Evolutionary conservation across 805 yeast species (phyloP), one percentile per base, ranked within the genome.

Genomic region (Kluyveromyces nonfermentans): DNA sequence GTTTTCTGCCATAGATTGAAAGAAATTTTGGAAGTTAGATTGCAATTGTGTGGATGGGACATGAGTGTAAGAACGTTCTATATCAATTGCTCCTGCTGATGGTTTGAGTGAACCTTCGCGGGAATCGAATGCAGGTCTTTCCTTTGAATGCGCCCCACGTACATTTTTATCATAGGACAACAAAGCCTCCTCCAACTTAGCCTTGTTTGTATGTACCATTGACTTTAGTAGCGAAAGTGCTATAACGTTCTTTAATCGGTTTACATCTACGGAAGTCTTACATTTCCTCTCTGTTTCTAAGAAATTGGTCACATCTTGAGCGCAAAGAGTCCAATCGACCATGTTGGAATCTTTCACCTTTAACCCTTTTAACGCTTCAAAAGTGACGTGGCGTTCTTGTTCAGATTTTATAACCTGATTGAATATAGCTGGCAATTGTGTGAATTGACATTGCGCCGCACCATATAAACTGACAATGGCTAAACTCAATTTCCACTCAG

Each of bases 1-100:
- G 40, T 55, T 54, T 35, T 57, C 63, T 2, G 59, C 60, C 45
- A 55, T 50, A 17, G 49, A 40, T 40, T 54, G 55, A 46, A 60
- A 60, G 45, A 58, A 59, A n/a, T 44, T 44, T 21, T 57, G 54
- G 37, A 55, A 59, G 41, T 57, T 59, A 18, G 54, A 37, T 14
- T 50, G 43, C 8, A 57, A 41, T 43, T 52, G 61, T 14, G 42
- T 36, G 7, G 49, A 43, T 5, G 49, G 40, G 15, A 43, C 17
- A 14, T 28, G 41, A 4, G 41, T 37, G 22, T 37, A 37, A n/a
- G 25, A 31, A 8, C 33, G 30, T 18, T 30, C 33, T 4, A 17
- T 7, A 7, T 21, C 5, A 9, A 30, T 30, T 5, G 17, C 10
- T 21, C 12, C n/a, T 12, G 18, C 12, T 5, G 41, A 7, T 30